Evolutionary conservation across 257 asterid species (phyloP).

Genomic region (Solanum sejunctum): DNA sequence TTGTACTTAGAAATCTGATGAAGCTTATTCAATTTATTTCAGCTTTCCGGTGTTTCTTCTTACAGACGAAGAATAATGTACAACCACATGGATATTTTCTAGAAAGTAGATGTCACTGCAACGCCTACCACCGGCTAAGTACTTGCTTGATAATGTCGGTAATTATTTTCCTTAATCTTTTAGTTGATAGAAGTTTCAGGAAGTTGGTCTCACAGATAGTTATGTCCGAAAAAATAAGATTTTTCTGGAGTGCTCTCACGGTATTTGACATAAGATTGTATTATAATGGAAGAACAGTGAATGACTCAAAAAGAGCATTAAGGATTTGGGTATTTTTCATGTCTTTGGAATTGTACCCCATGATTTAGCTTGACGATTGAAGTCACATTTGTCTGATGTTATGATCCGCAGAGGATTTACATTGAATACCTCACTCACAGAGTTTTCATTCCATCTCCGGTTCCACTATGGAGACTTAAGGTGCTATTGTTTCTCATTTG

Average conservation of each 20-base stretch:
- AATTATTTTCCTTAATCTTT: too few species aligned
- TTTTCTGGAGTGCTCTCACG: background rate
- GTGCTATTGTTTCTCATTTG: too few species aligned
- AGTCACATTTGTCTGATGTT: background rate
- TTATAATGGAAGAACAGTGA: background rate
- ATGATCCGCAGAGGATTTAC: background rate
- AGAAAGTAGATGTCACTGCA: too few species aligned
- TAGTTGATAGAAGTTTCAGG: too few species aligned
- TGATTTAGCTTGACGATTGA: background rate
- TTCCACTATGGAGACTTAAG: too few species aligned
- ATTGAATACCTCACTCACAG: background rate
- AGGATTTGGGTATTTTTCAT: background rate
- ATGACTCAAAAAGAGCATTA: background rate
- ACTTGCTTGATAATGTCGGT: too few species aligned
- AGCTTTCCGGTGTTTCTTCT: too few species aligned
- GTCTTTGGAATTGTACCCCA: background rate
- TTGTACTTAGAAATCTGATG: too few species aligned
- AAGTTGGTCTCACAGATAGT: background rate
- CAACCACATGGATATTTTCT: too few species aligned
- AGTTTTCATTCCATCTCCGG: background rate
- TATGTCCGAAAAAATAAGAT: background rate
- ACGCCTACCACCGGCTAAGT: too few species aligned
- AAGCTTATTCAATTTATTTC: too few species aligned
- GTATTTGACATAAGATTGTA: background rate
- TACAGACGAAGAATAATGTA: too few species aligned